Conservation (phyloP, 225 moss, liverwort and hornwort species). For the Pseudoscleropodium purum region DNA sequence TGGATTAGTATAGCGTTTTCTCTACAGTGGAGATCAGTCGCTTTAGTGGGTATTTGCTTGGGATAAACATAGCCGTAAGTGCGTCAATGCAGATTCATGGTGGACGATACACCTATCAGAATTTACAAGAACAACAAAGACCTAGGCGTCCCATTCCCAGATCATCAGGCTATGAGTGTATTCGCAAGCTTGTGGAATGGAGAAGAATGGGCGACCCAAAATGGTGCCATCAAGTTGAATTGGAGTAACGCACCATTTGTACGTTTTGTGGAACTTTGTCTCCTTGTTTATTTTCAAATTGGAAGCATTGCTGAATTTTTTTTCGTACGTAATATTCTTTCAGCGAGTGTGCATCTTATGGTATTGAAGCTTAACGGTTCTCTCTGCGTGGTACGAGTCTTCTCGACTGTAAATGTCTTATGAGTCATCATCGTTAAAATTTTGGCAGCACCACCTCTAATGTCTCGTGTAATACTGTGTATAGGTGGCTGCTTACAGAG, state of each 20-base stretch:
- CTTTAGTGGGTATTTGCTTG: background rate
- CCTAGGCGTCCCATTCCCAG: constrained; percentile 37
- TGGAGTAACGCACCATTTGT: constrained; percentile 48
- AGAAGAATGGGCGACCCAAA: constrained; percentile 56
- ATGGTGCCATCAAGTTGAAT: constrained; percentile 50
- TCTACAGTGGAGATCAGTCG: background rate
- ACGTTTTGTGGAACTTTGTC: background rate
- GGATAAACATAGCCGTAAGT: background rate
- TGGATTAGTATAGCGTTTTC: background rate
- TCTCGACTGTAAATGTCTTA: background rate
- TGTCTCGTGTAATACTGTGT: background rate
- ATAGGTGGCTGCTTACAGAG: constrained; percentile 25
- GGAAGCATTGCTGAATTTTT: background rate
- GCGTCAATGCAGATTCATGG: constrained; percentile 28
- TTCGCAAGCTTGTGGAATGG: constrained; percentile 60
- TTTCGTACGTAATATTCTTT: background rate
- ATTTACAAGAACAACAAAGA: constrained; percentile 42
- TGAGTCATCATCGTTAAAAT: background rate
- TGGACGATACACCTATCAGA: constrained; percentile 50
- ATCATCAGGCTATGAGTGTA: constrained; percentile 40
- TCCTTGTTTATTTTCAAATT: background rate
- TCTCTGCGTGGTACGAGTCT: background rate
- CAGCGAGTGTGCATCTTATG: background rate
- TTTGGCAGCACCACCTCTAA: background rate
- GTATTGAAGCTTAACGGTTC: background rate